phyloP scores from a whole-genome alignment of 495 filamentous ascomycete genomes.

The Friedmanniomyces simplex region DNA sequence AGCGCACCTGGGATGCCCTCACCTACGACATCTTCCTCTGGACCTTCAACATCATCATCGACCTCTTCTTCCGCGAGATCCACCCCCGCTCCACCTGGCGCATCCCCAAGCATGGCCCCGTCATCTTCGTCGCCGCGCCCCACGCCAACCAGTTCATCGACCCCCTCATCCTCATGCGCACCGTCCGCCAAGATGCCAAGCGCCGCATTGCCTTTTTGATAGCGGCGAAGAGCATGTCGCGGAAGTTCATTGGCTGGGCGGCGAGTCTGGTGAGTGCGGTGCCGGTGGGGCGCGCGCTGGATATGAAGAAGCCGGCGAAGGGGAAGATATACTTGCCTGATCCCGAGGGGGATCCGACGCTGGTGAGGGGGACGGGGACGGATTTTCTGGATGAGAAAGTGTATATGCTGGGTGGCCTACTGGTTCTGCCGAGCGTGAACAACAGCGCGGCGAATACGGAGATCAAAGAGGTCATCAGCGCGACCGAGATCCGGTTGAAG shows the following conservation, averaged over 20 bases:
- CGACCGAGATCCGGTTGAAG: conserved; percentile 77
- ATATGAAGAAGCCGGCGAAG: conserved; percentile 65
- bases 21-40: conserved; percentile 71
- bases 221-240: conserved; percentile 83
- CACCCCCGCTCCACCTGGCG: conserved; percentile 91
- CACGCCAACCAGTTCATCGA: conserved; percentile 99
- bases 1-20: background rate
- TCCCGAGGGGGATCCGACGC: conserved; percentile 69
- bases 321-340: conserved; percentile 90
- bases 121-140: conserved; percentile 95
- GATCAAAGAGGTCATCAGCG: conserved; percentile 65
- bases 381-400: conserved; percentile 61
- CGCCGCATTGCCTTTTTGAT: conserved; percentile 87
- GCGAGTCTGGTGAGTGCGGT: conserved; percentile 74
- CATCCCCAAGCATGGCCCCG: conserved; percentile 72
- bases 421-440: conserved; percentile 77
- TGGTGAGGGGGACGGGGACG: conserved; percentile 76
- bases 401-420: conserved; percentile 65
- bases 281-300: conserved; percentile 80
- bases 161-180: conserved; percentile 84
- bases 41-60: conserved; percentile 72
- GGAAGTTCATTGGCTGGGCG: conserved; percentile 74
- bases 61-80: conserved; percentile 96
- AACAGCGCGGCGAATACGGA: conserved; percentile 67
- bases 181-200: conserved; percentile 70